phyloP scores from a whole-genome alignment of 345 rosid genomes.

The Citrus sinensis region DVS_A1.0 CM039169.1:27900001-27900500 shows the following conservation, averaged over 20 bases:
- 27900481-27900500: background rate
- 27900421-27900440: conserved; percentile 88
- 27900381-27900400: conserved; percentile 76
- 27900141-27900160: background rate
- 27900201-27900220: background rate
- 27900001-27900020: conserved; percentile 82
- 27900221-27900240: conserved; percentile 9
- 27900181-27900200: background rate
- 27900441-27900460: background rate
- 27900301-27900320: conserved; percentile 79
- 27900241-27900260: conserved; percentile 68
- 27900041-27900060: conserved; percentile 72
- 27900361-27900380: conserved; percentile 75
- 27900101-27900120: background rate
- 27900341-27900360: conserved; percentile 64
- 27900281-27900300: conserved; percentile 79
- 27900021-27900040: conserved; percentile 81
- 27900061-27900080: conserved; percentile 64
- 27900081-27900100: conserved; percentile 57
- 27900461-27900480: background rate
- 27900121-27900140: background rate
- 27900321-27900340: conserved; percentile 84
- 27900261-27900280: conserved; percentile 85
- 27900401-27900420: conserved; percentile 59
- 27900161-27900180: background rate